Base-by-base conservation (phyloP, 73 alveolate genomes). In the Loxodes magnus region DNA sequence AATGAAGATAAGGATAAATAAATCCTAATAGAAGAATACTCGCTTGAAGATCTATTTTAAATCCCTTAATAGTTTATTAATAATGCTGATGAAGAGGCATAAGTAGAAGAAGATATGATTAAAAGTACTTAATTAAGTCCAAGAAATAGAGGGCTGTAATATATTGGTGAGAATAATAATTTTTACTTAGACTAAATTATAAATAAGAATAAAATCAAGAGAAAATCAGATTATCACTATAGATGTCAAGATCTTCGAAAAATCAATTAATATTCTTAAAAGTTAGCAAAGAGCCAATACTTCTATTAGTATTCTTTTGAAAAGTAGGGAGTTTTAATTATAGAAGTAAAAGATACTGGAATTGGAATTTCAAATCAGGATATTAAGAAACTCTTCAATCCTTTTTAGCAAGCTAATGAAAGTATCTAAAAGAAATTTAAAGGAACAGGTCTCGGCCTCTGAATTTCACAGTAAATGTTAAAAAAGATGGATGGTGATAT, bases 381-480 rank as follows among this genome's bases (percentile, higher is more conserved):
- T 57, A n/a, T 16, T 9, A 20, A 15, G 9, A 30, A 20, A 20
- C 60, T 46, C 6, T 46, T 46, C 59, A 15, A 46, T 9, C 60
- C 60, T 5, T 46, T 46, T 12, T 16, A 51, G 10, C 60, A 46
- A 17, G 60, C 60, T 6, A 46, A 46, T 12, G n/a, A 51, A 6
- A 57, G 61, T 6, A 46, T 46, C 30, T 20, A 51, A n/a, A 15
- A 30, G 26, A 15, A n/a, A n/a, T 46, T 16, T 30, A 57, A 57
- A 46, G 60, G 60, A 9, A 46, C 60, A 6, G 60, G 60, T 5
- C 59, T 46, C 6, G 60, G 60, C n/a, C 59, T 46, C 5, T 46
- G 62, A 19, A 46, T 46, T 9, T 46, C 62, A 5, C 12, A 30
- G n/a, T n/a, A n/a, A n/a, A n/a, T n/a, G n/a, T n/a, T n/a, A n/a